Evolutionary conservation across 371 early-diverging fungal species (phyloP), one percentile per base, ranked within the genome.

Genomic region (Mucor racemosus): DNA sequence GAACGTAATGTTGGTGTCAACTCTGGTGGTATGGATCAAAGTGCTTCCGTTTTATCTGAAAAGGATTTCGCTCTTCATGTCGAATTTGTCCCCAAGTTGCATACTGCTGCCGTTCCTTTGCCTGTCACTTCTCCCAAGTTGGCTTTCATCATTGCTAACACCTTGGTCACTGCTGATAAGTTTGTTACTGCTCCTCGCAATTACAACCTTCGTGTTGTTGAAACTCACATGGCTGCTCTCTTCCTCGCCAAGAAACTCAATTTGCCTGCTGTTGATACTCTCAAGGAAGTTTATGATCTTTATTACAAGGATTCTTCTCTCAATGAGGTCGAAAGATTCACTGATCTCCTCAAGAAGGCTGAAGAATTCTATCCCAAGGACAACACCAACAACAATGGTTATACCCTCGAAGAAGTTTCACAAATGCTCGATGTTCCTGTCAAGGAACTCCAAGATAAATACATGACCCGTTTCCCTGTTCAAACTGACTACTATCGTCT

Each of bases 201-300:
- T 77, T 98, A 97, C 75, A 98, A 98, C 75, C 82, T 96, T 19
- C 91, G 98, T 44, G 98, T 97, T 0, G 94, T 95, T n/a, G 98
- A 98, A 76, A 94, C 94, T 14, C 89, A 92, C 46, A 81, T 95
- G 35, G 94, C 89, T 17, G 91, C 93, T n/a, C 78, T 87, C 26
- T 80, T 91, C 60, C 78, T 94, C 54, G 87, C 91, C 61, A 72
- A 78, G 44, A 69, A 76, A 5, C 79, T 93, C 26, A 81, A 80
- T 0, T 74, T 87, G 35, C 60, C 69, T 9, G 31, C 67, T 44
- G 72, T 67, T 4, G 80, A 84, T 59, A 81, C 86, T 3, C 82
- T 87, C 67, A 91, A 90, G 76, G 85, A 88, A 62, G 90, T 91
- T 7, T 81, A 88, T 72, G 89, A 89, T 71, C 79, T 80, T 15